A percentile compares a stretch with the other conserved stretches of the same genome.
These are phyloP conservation scores for Phytopythium cucurbitacearum DNA, from an alignment of 352 stramenopile species.

Conservation along the genomic window DNA sequence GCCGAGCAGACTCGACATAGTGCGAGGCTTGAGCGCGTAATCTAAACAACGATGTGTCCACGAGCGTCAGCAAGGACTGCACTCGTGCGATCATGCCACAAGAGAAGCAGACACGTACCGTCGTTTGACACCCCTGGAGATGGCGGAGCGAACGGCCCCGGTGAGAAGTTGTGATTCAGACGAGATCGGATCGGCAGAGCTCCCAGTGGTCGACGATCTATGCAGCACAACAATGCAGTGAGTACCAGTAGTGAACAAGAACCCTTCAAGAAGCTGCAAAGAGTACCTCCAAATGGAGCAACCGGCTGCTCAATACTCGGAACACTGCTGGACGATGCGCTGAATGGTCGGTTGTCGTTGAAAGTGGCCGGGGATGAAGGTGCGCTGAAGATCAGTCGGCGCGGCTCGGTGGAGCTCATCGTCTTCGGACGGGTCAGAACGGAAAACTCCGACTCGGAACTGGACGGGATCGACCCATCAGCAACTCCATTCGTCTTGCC, in stretches of 20 bases:
- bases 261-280: constrained; percentile 13
- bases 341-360: constrained; percentile 10
- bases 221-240: not conserved
- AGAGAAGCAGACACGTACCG: constrained; percentile 18
- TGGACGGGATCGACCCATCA: constrained; percentile 49
- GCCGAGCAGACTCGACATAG: constrained; percentile 14
- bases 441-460: constrained; percentile 23
- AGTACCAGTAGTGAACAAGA: not conserved
- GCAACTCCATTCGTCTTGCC: constrained; percentile 16
- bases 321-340: constrained; percentile 11
- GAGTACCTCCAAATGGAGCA: constrained; percentile 31
- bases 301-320: constrained; percentile 21
- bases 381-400: constrained; percentile 5
- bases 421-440: constrained; percentile 35
- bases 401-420: constrained; percentile 5
- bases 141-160: constrained; percentile 16
- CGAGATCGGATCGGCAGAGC: constrained; percentile 37
- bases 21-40: constrained; percentile 36
- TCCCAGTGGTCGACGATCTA: constrained; percentile 37
- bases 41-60: constrained; percentile 14
- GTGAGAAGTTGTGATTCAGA: constrained; percentile 47
- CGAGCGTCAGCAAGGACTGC: too few species aligned
- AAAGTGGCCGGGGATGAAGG: constrained; percentile 1
- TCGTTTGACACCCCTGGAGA: constrained; percentile 28
- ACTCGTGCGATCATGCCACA: too few species aligned